Evolutionary conservation across 1,284 basidiomycete genomes (phyloP), one percentile per base, ranked within the genome.

Genomic region (Taiwanofungus camphoratus): DNA sequence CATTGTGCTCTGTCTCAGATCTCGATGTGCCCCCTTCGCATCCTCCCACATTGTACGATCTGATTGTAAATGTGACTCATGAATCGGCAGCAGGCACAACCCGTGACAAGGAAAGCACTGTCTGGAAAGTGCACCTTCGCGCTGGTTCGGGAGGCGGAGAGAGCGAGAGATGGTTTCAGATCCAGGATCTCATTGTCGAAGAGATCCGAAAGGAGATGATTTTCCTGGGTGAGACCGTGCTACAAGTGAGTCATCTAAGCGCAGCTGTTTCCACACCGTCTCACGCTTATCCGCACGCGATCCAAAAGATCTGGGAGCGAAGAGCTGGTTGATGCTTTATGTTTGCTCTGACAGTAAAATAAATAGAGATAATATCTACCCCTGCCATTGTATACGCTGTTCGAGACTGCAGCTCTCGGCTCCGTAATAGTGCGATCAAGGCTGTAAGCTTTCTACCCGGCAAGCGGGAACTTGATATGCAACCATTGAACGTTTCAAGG

Each of bases 191-290:
- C 46, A 88, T 96, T 45, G 94, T 99, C 6, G 89, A 95, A 58
- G 92, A 97, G 59, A 89, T 92, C 24, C 77, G 94, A 50, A 89
- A 87, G 63, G 93, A 97, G 60, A 94, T 99, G 91, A 94, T 99
- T 49, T 95, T 98, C 62, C 72, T 99, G 27, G 95, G 94, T 21
- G 96, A 99, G 65, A 92, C 89, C 20, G 88, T 96, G 37, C 69
- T 99, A 36, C 96, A 98, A 77, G 92, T 92, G 41, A 58, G 54
- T 47, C 13, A 22, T 33, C 15, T 34, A 29, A 42, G 41, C 45
- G 54, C 46, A 27, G 38, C 11, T 43, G 18, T 7, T 16, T 39
- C 7, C 9, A n/a, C 21, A n/a, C 29, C 20, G 11, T 16, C 9
- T 21, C 12, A 19, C 36, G 16, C 18, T 18, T 7, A 22, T 37